Base-by-base conservation (phyloP, 176 grass and related monocot species). In the Hyparrhenia diplandra region DNA sequence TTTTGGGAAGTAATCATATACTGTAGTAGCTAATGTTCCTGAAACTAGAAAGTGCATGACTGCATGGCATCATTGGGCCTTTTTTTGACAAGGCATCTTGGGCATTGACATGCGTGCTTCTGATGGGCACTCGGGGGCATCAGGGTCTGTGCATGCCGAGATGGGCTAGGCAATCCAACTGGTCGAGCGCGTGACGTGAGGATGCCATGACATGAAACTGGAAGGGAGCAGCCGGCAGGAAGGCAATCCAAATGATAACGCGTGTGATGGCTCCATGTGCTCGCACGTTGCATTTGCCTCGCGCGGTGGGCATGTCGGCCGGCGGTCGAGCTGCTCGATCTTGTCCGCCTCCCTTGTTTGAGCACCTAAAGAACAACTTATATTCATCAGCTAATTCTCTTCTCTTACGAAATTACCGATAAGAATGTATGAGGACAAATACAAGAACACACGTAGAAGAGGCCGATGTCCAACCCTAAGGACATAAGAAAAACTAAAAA, bases 191-290 rank as follows among this genome's bases (percentile, higher is more conserved):
- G 52, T 71, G 42, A 2, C 16, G 20, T 8, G 80, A 40, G 73
- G 55, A 16, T 64, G 54, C 25, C 51, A 30, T n/a, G 14, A 4
- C n/a, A n/a, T n/a, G n/a, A n/a, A 17, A 32, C 0, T 29, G 63
- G n/a, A 28, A 11, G 16, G 20, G n/a, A 7, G n/a, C n/a, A n/a
- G n/a, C n/a, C n/a, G n/a, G 58, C 6, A 37, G 42, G 16, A 21
- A 63, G 43, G 28, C 32, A 41, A 24, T 9, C 16, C 62, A 55
- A 74, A 62, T 87, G 85, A 61, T 75, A 43, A n/a, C 68, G 67
- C 60, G n/a, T n/a, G 69, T 80, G 24, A 16, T 8, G 29, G 59
- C 58, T 83, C 59, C 80, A 82, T 76, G 85, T 71, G 79, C 64
- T 13, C 29, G 31, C 52, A 23, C 78, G 34, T 35, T 83, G 2